Evolutionary conservation across 192 early-diverging fungal species (phyloP), one percentile per base, ranked within the genome.

Genomic region (Umbelopsis sp.): DNA sequence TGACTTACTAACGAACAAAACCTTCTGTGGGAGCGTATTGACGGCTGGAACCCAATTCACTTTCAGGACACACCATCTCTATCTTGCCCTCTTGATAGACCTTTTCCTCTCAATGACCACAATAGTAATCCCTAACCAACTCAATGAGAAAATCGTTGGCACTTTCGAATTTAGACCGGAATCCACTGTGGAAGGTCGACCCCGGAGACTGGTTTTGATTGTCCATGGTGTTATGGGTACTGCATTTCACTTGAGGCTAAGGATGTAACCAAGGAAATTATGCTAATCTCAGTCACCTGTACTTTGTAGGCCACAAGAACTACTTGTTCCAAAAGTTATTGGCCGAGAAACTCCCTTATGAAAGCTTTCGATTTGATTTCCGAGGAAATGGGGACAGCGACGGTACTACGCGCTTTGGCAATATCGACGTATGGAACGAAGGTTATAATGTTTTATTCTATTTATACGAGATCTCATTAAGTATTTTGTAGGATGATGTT

Each of bases 321-420:
- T 74, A 71, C 45, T 45, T 79, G 6, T 82, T 69, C 34, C 81
- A 79, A 71, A 68, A 38, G 32, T 4, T 54, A 11, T 69, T 82
- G 53, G 81, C 81, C 11, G 32, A 77, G 32, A n/a, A 67, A 31
- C 49, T 82, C 11, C 74, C 77, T 17, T 79, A 71, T 49, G 56
- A 76, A 31, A 76, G 31, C 43, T 79, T 73, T 71, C 74, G 81
- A 34, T 76, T 82, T 31, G 77, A 79, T 70, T 76, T 82, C 36
- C 24, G 77, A n/a, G 80, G 80, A 16, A 68, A 75, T 66, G 80
- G 76, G 11, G 76, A 81, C 16, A 78, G 76, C 43, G 68, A 71
- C 47, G 77, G 80, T 22, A 29, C 69, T 41, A 22, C 71, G 2
- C 29, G 54, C 17, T 79, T 69, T 51, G 70, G 71, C 8, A 72